These are phyloP conservation scores for Thelephora ganbajun DNA, from an alignment of 768 basidiomycete species.

Conservation along the genomic window DNA sequence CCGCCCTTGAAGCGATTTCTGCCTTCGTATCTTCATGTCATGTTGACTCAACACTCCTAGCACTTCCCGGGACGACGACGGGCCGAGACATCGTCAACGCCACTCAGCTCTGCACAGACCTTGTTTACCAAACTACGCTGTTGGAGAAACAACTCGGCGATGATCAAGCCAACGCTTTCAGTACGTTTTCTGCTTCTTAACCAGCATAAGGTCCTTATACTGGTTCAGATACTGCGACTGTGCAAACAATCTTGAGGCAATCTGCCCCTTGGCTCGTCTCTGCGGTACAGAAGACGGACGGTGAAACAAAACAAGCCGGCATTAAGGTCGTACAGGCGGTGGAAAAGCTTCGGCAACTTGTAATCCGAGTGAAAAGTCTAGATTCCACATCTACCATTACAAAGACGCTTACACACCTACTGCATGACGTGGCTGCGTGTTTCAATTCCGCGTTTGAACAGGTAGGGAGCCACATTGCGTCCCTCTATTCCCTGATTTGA, in stretches of 20 bases:
- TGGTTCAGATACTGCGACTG: not conserved
- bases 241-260: not conserved
- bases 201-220: not conserved
- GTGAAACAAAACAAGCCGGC: conserved; percentile 24
- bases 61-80: not conserved
- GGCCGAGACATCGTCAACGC: not conserved
- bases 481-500: not conserved
- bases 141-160: too few species aligned
- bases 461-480: not conserved
- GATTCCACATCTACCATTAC: too few species aligned
- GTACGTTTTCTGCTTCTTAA: not conserved
- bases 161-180: not conserved
- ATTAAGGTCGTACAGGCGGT: conserved; percentile 47
- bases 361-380: conserved; percentile 17
- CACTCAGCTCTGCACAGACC: not conserved
- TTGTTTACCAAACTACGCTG: not conserved
- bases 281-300: conserved; percentile 11
- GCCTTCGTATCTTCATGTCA: not conserved
- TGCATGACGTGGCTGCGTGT: too few species aligned
- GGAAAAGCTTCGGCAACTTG: conserved; percentile 41
- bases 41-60: too few species aligned
- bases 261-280: conserved; percentile 5
- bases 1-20: conserved; percentile 2
- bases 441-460: too few species aligned
- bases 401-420: too few species aligned